Percentiles rank a stretch among this genome's conserved stretches.
phyloP scores from a whole-genome alignment of 768 basidiomycete species.

The Pisolithus orientalis region DNA sequence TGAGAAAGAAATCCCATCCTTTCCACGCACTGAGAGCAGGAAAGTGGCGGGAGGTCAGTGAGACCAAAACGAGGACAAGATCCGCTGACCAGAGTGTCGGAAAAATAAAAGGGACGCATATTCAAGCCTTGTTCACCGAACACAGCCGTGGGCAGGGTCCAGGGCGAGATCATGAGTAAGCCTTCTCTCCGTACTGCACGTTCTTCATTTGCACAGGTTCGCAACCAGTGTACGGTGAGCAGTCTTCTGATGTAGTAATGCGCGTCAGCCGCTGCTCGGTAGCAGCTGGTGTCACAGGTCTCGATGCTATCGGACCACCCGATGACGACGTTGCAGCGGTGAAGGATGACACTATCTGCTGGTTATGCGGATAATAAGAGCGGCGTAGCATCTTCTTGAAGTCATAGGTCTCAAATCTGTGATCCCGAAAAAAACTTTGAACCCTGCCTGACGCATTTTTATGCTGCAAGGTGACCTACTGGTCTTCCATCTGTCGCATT shows the following conservation, averaged over 20 bases:
- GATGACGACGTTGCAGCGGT: conserved; percentile 68
- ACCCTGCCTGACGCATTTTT: conserved; percentile 1
- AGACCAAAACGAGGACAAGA: not conserved
- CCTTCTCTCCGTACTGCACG: conserved; percentile 39
- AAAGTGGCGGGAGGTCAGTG: not conserved
- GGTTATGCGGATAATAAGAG: conserved; percentile 86
- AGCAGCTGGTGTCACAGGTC: conserved; percentile 63
- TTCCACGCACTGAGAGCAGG: too few species aligned
- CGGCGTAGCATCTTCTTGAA: conserved; percentile 88
- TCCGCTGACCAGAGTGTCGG: not conserved
- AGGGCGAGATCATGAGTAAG: conserved; percentile 35
- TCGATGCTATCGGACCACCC: conserved; percentile 61
- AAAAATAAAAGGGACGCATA: not conserved
- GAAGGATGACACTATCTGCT: conserved; percentile 51
- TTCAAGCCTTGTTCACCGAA: not conserved
- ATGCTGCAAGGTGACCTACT: conserved; percentile 46
- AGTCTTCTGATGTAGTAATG: conserved; percentile 34
- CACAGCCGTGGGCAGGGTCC: not conserved
- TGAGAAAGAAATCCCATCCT: too few species aligned
- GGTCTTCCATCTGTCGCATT: conserved; percentile 98
- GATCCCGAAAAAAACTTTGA: conserved; percentile 1
- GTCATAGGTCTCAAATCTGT: conserved; percentile 86
- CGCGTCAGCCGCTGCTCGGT: conserved; percentile 38
- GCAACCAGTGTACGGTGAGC: conserved; percentile 36
- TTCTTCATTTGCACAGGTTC: conserved; percentile 38